Base-by-base conservation (phyloP, 768 basidiomycete species). In the Kwoniella pini region DNA sequence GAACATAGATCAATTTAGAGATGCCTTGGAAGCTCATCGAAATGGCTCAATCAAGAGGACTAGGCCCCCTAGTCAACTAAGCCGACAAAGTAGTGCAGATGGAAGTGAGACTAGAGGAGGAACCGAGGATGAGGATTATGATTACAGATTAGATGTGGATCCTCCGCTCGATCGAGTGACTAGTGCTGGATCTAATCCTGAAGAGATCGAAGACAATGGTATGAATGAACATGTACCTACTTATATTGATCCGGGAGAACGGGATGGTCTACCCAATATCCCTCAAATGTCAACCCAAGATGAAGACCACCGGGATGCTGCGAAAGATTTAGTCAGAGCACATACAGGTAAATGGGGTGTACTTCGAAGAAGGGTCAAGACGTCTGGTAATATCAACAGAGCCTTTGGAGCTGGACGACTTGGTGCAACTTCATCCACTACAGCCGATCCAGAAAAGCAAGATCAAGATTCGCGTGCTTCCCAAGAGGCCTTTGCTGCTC, bases 221-320 rank as follows among this genome's bases (percentile, higher is more conserved):
- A 63, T 33, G 51, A 69, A 56, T 57, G 75, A 65, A 60, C 57
- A 64, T 69, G 57, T 69, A 9, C 26, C 61, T 1, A 64, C 62
- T 48, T 87, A 82, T 71, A 86, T 89, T 66, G 84, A 84, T 54
- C 82, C 84, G 0, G 75, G 82, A 48, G 89, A 90, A 74, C 83
- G 81, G 48, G 85, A 84, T 38, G 88, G 88, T 0, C 74, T 90
- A 26, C 85, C 85, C 0, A 81, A 82, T 38, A 68, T 81, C 12
- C 70, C 75, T 39, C 70, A 80, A 39, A 38, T 60, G 53, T 40
- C 60, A 26, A 57, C 54, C 24, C 62, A 60, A 21, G 21, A 49
- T 13, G 30, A 58, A 43, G 55, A 54, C 19, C 60, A 68, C 19
- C 40, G 52, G 10, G 51, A 59, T 15, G 64, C 65, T 22, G 77